Conservation (phyloP, 2,329 filamentous ascomycete genomes). For the Pseudogymnoascus sp. region DNA sequence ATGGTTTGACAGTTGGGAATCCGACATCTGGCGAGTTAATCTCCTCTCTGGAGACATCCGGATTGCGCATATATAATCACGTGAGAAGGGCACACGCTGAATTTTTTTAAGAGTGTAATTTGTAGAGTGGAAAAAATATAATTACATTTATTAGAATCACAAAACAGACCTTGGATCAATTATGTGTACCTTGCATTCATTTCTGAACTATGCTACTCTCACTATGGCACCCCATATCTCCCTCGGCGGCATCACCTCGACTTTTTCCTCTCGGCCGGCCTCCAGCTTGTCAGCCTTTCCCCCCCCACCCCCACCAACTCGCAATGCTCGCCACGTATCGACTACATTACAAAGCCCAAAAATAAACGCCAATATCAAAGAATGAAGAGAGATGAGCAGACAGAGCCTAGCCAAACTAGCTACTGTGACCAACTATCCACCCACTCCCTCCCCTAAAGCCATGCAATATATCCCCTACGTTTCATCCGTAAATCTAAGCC, state of each 20-base stretch:
- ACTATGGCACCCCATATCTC: not conserved
- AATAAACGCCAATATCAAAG: conserved; percentile 1
- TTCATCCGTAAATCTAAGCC: conserved; percentile 5
- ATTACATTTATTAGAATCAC: not conserved
- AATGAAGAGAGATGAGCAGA: not conserved
- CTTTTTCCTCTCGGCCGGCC: not conserved
- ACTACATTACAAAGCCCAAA: conserved; percentile 17
- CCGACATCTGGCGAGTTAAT: no score
- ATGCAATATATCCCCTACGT: not conserved
- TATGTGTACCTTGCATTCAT: not conserved
- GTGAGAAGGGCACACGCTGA: no score
- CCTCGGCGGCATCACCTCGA: not conserved
- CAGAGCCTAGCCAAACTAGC: not conserved
- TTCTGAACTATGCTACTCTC: not conserved
- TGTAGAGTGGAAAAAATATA: not conserved
- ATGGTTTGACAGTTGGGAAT: no score
- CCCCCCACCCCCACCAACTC: conserved; percentile 18
- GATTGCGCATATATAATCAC: no score
- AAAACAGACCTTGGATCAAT: not conserved
- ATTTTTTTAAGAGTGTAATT: not conserved
- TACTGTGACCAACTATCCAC: not conserved
- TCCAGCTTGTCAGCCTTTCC: not conserved
- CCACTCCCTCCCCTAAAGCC: not conserved
- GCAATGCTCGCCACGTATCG: conserved; percentile 31
- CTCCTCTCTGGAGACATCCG: no score